Evolutionary conservation across 305 asterid species (phyloP).

Genomic region (Ilex paraguariensis): DNA sequence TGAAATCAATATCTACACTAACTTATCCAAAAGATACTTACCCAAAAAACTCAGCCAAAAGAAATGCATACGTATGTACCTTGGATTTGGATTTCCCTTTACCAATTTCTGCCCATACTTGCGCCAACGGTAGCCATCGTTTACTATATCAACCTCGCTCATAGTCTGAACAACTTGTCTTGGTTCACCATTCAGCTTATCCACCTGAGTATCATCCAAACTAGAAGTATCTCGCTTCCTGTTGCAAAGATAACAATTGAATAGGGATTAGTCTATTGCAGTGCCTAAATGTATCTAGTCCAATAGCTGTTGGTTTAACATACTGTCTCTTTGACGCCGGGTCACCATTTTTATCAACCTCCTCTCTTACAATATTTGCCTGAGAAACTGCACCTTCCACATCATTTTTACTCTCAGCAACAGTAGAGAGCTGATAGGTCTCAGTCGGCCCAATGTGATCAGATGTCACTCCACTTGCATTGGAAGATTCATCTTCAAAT

Average conservation of each 20-base stretch:
- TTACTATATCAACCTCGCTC: slow-evolving; percentile 74
- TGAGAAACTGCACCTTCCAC: slow-evolving; percentile 24
- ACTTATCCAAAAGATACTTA: too few species aligned
- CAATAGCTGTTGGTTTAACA: slow-evolving; percentile 19
- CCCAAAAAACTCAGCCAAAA: too few species aligned
- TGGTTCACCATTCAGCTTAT: slow-evolving; percentile 43
- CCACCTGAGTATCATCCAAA: slow-evolving; percentile 39
- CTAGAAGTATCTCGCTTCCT: slow-evolving; percentile 50
- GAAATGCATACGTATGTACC: slow-evolving; percentile 35
- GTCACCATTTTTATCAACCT: slow-evolving; percentile 32
- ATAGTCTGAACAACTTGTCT: slow-evolving; percentile 68
- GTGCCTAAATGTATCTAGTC: background rate
- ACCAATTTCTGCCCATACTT: slow-evolving; percentile 95
- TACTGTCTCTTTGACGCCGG: slow-evolving; percentile 70
- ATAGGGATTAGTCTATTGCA: slow-evolving; percentile 13
- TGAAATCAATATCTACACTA: too few species aligned
- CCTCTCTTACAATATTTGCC: slow-evolving; percentile 28
- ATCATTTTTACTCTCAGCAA: slow-evolving; percentile 32
- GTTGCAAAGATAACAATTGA: slow-evolving; percentile 25
- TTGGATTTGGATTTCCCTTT: slow-evolving; percentile 90
- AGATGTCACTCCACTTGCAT: slow-evolving; percentile 23
- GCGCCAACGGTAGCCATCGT: slow-evolving; percentile 97
- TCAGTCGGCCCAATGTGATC: slow-evolving; percentile 31
- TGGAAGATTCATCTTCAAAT: slow-evolving; percentile 16
- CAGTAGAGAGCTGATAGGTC: slow-evolving; percentile 23